Conservation (phyloP, 148 eudicot genomes). For the Arbutus unedo region DNA sequence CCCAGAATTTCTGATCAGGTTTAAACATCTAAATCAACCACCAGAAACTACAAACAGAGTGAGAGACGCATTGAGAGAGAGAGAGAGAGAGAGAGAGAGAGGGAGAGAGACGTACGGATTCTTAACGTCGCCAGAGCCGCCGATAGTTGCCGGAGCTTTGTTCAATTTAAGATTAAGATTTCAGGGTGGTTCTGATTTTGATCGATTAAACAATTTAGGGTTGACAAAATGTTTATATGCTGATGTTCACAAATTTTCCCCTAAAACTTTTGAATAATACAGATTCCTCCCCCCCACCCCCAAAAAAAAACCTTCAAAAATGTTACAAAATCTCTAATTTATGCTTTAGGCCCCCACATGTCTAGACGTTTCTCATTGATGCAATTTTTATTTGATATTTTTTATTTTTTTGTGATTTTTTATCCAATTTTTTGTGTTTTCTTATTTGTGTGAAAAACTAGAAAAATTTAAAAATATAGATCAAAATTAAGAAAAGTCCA, state of each 20-base stretch:
- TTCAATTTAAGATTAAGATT: neutral
- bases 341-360: too few species aligned
- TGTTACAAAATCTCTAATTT: too few species aligned
- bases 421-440: too few species aligned
- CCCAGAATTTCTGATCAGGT: neutral
- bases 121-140: neutral
- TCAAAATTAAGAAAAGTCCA: too few species aligned
- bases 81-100: neutral
- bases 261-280: neutral
- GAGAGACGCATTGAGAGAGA: too few species aligned
- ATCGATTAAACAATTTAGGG: constrained; percentile 3
- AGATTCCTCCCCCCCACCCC: neutral
- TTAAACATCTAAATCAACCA: neutral
- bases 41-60: neutral
- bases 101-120: neutral
- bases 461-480: too few species aligned
- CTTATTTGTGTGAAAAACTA: too few species aligned
- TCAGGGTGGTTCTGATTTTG: constrained; percentile 2
- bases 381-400: too few species aligned
- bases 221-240: neutral
- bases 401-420: too few species aligned
- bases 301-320: too few species aligned
- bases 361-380: too few species aligned
- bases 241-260: neutral
- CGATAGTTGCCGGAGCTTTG: neutral